These are phyloP conservation scores for Alternaria longipes DNA, from an alignment of 2,329 filamentous ascomycete species.

Conservation along the genomic window DNA sequence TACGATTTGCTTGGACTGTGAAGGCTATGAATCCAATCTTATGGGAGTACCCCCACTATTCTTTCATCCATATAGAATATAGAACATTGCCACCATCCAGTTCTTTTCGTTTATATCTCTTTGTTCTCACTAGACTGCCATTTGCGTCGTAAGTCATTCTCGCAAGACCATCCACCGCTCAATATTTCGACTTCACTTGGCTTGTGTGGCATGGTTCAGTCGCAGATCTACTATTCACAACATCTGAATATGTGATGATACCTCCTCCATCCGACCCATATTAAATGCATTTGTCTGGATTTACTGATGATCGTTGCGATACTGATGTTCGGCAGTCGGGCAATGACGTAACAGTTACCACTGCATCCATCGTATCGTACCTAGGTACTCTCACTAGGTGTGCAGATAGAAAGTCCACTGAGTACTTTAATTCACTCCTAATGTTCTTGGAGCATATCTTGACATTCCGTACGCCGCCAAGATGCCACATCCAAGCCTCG, in stretches of 20 bases:
- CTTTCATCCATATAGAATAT: background rate
- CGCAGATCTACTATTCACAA: background rate
- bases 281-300: background rate
- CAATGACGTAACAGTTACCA: slow-evolving; percentile 1
- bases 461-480: background rate
- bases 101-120: background rate
- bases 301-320: background rate
- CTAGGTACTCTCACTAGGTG: rapidly evolving
- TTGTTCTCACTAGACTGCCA: too few relatives aligned
- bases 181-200: rapidly evolving
- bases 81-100: background rate
- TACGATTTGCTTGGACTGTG: background rate
- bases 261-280: background rate
- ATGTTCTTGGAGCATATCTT: background rate
- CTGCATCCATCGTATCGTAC: background rate
- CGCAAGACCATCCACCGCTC: too few relatives aligned
- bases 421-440: too few relatives aligned
- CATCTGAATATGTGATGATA: background rate
- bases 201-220: rapidly evolving
- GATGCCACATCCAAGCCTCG: background rate
- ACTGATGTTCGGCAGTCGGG: background rate
- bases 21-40: background rate
- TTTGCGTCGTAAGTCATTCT: background rate
- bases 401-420: background rate
- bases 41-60: background rate